Percentiles rank a stretch among this genome's conserved stretches.
These are phyloP conservation scores for Raffaelea albimanens DNA, from an alignment of 2,329 filamentous ascomycete genomes.

Conservation along the genomic window DNA sequence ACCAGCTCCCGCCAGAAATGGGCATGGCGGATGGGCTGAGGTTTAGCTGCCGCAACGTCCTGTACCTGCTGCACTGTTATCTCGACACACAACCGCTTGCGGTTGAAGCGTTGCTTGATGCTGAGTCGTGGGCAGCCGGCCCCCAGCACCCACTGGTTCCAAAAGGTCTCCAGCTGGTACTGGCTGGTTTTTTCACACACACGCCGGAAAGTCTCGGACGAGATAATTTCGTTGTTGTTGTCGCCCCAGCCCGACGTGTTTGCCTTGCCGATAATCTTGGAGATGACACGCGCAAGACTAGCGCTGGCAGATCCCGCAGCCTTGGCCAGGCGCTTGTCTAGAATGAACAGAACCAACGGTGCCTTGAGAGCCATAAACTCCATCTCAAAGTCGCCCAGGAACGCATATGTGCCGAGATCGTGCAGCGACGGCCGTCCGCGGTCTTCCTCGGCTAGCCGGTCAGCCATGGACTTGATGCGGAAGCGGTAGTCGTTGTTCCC, in stretches of 20 bases:
- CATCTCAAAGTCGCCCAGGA: conserved; percentile 73
- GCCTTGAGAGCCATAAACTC: conserved; percentile 91
- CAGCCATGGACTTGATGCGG: conserved; percentile 75
- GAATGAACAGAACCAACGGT: conserved; percentile 81
- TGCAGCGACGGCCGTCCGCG: conserved; percentile 73
- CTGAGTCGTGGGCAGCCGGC: conserved; percentile 83
- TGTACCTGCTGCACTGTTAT: conserved; percentile 78
- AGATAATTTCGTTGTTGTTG: conserved; percentile 62
- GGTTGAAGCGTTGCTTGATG: conserved; percentile 87
- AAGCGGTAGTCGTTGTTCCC: conserved; percentile 94
- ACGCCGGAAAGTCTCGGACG: conserved; percentile 66
- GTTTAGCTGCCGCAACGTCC: conserved; percentile 41
- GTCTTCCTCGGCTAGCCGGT: conserved; percentile 74
- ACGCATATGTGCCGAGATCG: conserved; percentile 66
- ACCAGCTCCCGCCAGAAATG: conserved; percentile 80
- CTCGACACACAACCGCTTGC: conserved; percentile 92
- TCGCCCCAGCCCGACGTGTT: conserved; percentile 37
- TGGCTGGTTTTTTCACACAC: conserved; percentile 84
- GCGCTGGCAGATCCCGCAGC: conserved; percentile 71
- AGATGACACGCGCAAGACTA: conserved; percentile 66
- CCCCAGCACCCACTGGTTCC: conserved; percentile 84
- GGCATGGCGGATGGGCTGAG: conserved; percentile 51
- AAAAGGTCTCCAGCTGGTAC: conserved; percentile 72
- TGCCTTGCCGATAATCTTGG: conserved; percentile 74
- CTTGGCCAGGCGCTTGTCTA: conserved; percentile 86